phyloP scores from a whole-genome alignment of 495 filamentous ascomycete species.

The Aeminium ludgeri region DNA sequence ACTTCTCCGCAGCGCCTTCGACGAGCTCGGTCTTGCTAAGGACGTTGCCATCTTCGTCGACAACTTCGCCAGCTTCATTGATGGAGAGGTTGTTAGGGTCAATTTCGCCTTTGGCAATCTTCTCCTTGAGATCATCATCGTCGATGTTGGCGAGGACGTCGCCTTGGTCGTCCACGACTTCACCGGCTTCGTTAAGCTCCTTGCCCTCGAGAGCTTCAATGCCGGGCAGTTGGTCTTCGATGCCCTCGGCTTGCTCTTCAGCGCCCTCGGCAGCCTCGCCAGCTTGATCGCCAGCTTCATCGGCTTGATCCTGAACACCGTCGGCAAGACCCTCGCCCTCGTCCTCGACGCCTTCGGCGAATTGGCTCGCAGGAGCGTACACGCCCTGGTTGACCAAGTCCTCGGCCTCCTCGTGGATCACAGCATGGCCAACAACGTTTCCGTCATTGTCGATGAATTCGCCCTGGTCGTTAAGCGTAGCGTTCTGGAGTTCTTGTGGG shows the following conservation, averaged over 20 bases:
- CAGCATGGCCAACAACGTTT: conserved; percentile 27
- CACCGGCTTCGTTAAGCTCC: conserved; percentile 42
- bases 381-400: conserved; percentile 26
- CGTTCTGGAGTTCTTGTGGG: conserved; percentile 23
- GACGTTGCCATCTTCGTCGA: conserved; percentile 43
- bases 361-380: conserved; percentile 12
- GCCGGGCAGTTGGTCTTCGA: conserved; percentile 32
- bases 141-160: conserved; percentile 26
- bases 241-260: conserved; percentile 22
- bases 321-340: conserved; percentile 16
- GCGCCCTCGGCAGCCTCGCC: conserved; percentile 13
- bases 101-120: conserved; percentile 17
- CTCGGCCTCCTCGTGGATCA: conserved; percentile 25
- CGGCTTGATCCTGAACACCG: conserved; percentile 21
- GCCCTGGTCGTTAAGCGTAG: conserved; percentile 26
- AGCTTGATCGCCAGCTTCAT: conserved; percentile 17
- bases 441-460: conserved; percentile 30
- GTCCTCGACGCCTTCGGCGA: conserved; percentile 11
- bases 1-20: conserved; percentile 25
- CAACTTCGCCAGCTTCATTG: conserved; percentile 41
- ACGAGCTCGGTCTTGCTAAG: conserved; percentile 36
- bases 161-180: conserved; percentile 27
- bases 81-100: conserved; percentile 35
- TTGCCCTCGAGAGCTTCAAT: conserved; percentile 42
- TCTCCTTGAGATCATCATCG: conserved; percentile 23